phyloP scores from a whole-genome alignment of 306 rosid species.

The Trifolium fragiferum region DNA sequence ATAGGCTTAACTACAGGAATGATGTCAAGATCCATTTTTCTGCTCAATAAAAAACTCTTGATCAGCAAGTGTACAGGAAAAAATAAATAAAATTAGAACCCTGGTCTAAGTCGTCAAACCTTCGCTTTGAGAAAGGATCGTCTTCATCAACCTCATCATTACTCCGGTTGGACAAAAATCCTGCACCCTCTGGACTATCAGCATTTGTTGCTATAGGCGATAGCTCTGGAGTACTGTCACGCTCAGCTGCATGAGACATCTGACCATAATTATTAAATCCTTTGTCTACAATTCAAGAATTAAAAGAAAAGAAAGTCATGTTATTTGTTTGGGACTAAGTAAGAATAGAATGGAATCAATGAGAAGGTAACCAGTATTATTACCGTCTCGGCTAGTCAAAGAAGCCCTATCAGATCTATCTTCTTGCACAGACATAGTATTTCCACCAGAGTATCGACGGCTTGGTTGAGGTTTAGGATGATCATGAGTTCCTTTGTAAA shows the following conservation, averaged over 20 bases:
- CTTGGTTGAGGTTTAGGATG: constrained; percentile 98
- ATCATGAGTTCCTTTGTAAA: constrained; percentile 98
- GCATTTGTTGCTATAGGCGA: constrained; percentile 65
- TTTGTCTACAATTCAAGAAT: constrained; percentile 58
- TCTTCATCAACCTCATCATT: constrained; percentile 86
- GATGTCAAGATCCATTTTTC: constrained; percentile 85
- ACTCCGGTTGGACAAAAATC: constrained; percentile 54
- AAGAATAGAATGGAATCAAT: constrained; percentile 26
- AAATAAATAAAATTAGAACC: constrained; percentile 23
- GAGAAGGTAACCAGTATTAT: constrained; percentile 44
- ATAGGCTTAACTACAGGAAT: constrained; percentile 89
- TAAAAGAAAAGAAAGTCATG: constrained; percentile 32
- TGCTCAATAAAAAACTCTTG: constrained; percentile 47
- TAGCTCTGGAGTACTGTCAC: constrained; percentile 69
- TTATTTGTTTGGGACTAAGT: constrained; percentile 15
- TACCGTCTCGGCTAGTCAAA: constrained; percentile 77
- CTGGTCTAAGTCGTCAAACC: constrained; percentile 57
- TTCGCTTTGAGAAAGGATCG: constrained; percentile 83
- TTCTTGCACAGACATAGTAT: constrained; percentile 63
- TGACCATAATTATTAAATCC: constrained; percentile 64
- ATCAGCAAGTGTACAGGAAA: constrained; percentile 39
- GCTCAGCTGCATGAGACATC: constrained; percentile 59
- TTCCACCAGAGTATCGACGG: constrained; percentile 78
- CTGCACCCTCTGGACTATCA: constrained; percentile 65
- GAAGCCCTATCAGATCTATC: constrained; percentile 79